Evolutionary conservation across 2,329 filamentous ascomycete species (phyloP).

Genomic region (Fusarium sp.): DNA sequence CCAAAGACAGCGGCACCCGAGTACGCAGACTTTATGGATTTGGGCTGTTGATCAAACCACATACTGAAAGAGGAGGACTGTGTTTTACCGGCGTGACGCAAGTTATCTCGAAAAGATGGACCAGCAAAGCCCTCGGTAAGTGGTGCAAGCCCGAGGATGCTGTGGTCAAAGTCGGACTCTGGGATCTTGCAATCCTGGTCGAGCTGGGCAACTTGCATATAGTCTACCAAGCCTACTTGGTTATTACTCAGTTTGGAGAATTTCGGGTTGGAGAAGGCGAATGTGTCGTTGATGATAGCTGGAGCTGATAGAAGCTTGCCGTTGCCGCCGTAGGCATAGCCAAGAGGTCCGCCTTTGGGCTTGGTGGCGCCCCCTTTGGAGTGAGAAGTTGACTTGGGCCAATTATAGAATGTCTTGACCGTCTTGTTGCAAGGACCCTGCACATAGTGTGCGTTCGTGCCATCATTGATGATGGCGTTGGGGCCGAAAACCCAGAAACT

Average conservation of each 20-base stretch:
- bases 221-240: background rate
- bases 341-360: constrained; percentile 7
- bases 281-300: background rate
- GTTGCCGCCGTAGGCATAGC: constrained; percentile 14
- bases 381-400: constrained; percentile 15
- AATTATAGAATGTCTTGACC: constrained; percentile 14
- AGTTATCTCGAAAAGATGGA: constrained; percentile 10
- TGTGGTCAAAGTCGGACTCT: constrained; percentile 16
- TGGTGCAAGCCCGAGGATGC: constrained; percentile 16
- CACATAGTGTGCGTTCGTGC: background rate
- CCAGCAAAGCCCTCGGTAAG: background rate
- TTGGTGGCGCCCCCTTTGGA: constrained; percentile 8
- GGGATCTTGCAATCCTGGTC: constrained; percentile 11
- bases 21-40: constrained; percentile 2
- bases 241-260: background rate
- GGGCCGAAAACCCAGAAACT: constrained; percentile 20
- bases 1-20: constrained; percentile 3
- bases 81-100: constrained; percentile 3
- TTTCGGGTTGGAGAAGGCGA: background rate
- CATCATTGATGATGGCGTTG: constrained; percentile 15
- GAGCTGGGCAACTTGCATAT: constrained; percentile 9
- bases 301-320: constrained; percentile 14
- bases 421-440: constrained; percentile 22
- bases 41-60: constrained; percentile 12
- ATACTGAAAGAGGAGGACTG: constrained; percentile 6